phyloP scores from a whole-genome alignment of 78 protist genomes.

The Mastigamoeba balamuthi region DNA sequence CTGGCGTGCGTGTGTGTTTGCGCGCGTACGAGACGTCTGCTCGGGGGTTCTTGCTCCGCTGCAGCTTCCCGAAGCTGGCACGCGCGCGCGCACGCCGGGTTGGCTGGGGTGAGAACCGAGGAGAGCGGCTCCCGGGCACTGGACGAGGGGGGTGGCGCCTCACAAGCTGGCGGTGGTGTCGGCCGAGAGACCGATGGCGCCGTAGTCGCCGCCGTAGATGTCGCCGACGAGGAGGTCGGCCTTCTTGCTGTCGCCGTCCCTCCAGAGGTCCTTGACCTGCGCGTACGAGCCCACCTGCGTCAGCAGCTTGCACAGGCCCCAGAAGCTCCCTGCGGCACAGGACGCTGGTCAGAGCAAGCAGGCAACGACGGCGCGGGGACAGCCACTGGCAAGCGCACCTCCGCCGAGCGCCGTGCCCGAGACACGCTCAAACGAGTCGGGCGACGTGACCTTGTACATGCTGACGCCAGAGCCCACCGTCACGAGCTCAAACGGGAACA shows the following conservation, averaged over 20 bases:
- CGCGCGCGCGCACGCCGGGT: no score
- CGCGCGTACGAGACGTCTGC: not conserved
- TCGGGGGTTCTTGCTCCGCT: no score
- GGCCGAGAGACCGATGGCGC: slow-evolving; percentile 33
- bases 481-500: slow-evolving; percentile 77
- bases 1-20: not conserved
- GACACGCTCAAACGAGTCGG: slow-evolving; percentile 62
- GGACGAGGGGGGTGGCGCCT: slow-evolving; percentile 31
- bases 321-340: slow-evolving; percentile 58
- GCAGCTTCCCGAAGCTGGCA: no score
- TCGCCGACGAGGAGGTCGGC: slow-evolving; percentile 93
- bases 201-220: slow-evolving; percentile 84
- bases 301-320: slow-evolving; percentile 73
- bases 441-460: slow-evolving; percentile 57
- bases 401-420: slow-evolving; percentile 90
- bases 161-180: slow-evolving; percentile 63
- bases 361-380: not conserved
- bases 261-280: slow-evolving; percentile 40
- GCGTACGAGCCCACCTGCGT: slow-evolving; percentile 57
- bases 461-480: slow-evolving; percentile 87
- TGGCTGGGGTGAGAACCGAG: no score
- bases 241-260: slow-evolving; percentile 16
- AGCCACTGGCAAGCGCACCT: slow-evolving; percentile 22
- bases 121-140: no score
- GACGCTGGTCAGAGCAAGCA: not conserved